phyloP scores from a whole-genome alignment of 768 basidiomycete genomes.

The Suillus alpinus region DNA sequence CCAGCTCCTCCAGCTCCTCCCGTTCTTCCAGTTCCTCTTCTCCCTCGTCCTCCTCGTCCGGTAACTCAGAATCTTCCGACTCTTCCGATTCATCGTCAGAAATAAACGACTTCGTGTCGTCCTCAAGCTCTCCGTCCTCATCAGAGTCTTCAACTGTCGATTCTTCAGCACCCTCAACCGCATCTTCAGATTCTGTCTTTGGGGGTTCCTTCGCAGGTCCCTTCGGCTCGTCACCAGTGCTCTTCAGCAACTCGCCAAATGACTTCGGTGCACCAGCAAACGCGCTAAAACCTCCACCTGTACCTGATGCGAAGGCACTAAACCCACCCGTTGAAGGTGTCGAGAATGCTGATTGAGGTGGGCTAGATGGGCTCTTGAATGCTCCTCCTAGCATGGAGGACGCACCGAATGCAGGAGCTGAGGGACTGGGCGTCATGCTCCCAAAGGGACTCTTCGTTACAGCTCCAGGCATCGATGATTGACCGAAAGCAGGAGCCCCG shows the following conservation, averaged over 20 bases:
- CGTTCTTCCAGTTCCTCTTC: not conserved
- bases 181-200: slow-evolving; percentile 18
- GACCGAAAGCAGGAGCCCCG: slow-evolving; percentile 37
- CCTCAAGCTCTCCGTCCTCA: slow-evolving; percentile 31
- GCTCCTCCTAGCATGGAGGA: slow-evolving; percentile 29
- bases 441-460: slow-evolving; percentile 20
- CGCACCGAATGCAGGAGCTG: slow-evolving; percentile 37
- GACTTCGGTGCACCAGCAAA: slow-evolving; percentile 51
- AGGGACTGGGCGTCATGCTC: slow-evolving; percentile 7
- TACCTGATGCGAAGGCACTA: slow-evolving; percentile 23
- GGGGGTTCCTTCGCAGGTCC: slow-evolving; percentile 16
- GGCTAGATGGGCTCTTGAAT: slow-evolving; percentile 13
- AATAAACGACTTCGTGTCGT: slow-evolving; percentile 28
- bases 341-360: slow-evolving; percentile 10
- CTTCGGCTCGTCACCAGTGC: slow-evolving; percentile 27
- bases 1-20: not conserved
- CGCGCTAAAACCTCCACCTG: slow-evolving; percentile 47
- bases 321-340: slow-evolving; percentile 23
- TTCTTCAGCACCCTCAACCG: slow-evolving; percentile 25
- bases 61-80: not conserved
- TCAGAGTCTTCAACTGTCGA: slow-evolving; percentile 24
- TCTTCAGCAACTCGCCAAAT: slow-evolving; percentile 61
- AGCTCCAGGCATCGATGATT: slow-evolving; percentile 31
- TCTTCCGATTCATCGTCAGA: slow-evolving; percentile 30
- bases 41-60: not conserved